Conservation (phyloP, 306 rosid species). For the Acmispon strigosus region DNA sequence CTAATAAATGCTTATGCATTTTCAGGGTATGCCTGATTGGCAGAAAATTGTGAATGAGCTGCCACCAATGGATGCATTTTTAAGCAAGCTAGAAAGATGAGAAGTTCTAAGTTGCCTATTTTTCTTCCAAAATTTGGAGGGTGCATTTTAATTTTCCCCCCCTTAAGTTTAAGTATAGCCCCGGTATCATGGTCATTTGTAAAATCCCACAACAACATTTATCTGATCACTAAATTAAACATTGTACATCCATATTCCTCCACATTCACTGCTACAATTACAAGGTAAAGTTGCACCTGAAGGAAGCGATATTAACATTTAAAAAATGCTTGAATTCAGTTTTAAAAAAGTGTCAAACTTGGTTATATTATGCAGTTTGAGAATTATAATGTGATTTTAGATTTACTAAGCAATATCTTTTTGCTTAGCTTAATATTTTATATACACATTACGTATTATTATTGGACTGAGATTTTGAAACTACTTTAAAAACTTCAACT, state of each 20-base stretch:
- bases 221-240: background rate
- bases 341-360: too few relatives aligned
- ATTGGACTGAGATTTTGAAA: too few relatives aligned
- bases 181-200: background rate
- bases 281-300: constrained; percentile 1
- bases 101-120: background rate
- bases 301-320: background rate
- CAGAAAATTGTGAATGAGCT: constrained; percentile 72
- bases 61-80: constrained; percentile 79
- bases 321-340: background rate
- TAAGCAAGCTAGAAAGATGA: constrained; percentile 89
- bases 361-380: too few relatives aligned
- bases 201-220: background rate
- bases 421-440: too few relatives aligned
- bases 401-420: too few relatives aligned
- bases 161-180: background rate
- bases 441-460: too few relatives aligned
- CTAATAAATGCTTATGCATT: constrained; percentile 5
- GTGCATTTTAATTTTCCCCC: background rate
- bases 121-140: background rate
- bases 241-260: background rate
- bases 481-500: too few relatives aligned
- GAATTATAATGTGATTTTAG: too few relatives aligned
- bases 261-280: background rate
- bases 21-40: constrained; percentile 99